Evolutionary conservation across 176 grass and related monocot genomes (phyloP).

Genomic region (Neostapfia colusana): DNA sequence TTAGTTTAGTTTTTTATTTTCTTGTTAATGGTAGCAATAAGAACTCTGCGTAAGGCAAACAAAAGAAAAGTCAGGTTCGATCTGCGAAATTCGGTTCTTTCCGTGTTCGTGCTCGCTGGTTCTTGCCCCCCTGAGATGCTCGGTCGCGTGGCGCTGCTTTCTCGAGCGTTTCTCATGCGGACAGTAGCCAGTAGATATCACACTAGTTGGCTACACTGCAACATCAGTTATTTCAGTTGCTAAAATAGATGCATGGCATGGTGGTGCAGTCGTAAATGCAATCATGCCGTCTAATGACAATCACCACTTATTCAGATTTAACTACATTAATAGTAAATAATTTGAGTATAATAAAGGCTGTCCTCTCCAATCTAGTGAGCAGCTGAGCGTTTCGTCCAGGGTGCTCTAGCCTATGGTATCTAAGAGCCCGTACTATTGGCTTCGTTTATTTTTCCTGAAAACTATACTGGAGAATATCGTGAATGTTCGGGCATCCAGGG

Average conservation of each 20-base stretch:
- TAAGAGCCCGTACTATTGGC: not conserved
- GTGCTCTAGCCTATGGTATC: not conserved
- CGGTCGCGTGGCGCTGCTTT: conserved; percentile 26
- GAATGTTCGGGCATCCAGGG: not conserved
- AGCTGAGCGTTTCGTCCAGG: not conserved
- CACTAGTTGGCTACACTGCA: not conserved
- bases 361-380: not conserved
- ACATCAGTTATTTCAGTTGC: not conserved
- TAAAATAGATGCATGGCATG: not conserved
- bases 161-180: conserved; percentile 20
- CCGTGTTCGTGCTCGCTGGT: conserved; percentile 23
- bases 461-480: not conserved
- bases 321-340: not conserved
- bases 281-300: not conserved
- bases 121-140: conserved; percentile 25
- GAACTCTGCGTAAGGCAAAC: conserved; percentile 8
- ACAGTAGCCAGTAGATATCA: not conserved
- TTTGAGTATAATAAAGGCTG: not conserved
- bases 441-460: not conserved
- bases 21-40: conserved; percentile 6
- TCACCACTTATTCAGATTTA: not conserved
- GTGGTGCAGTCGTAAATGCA: not conserved
- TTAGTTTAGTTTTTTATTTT: conserved; percentile 1
- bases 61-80: not conserved
- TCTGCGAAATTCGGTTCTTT: conserved; percentile 47